Conservation (phyloP, 306 rosid genomes). For the Morella rubra region DNA sequence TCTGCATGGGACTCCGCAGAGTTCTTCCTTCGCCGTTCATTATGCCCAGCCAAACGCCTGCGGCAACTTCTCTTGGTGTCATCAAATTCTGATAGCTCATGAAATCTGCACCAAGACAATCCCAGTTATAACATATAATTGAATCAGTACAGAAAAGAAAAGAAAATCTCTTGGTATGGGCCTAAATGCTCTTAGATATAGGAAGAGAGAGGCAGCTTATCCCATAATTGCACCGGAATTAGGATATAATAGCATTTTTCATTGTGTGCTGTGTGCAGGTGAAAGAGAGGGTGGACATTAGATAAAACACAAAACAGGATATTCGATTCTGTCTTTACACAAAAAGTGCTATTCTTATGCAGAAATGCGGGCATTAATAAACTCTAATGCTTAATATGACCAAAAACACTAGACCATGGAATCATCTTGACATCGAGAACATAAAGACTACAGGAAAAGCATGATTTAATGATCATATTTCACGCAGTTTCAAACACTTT, state of each 20-base stretch:
- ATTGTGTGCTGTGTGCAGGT: neutral
- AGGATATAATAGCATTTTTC: neutral
- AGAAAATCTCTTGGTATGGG: neutral
- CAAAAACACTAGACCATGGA: neutral
- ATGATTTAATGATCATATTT: neutral
- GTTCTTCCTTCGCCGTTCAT: conserved; percentile 64
- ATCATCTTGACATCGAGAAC: neutral
- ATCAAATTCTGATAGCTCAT: conserved; percentile 63
- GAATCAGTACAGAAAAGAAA: neutral
- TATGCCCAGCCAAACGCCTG: conserved; percentile 72
- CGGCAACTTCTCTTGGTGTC: conserved; percentile 69
- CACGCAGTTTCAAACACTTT: neutral
- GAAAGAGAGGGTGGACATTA: neutral
- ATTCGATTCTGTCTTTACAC: neutral
- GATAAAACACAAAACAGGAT: neutral
- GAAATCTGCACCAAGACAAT: conserved; percentile 48
- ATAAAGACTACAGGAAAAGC: neutral
- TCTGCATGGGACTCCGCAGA: conserved; percentile 45
- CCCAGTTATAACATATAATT: neutral
- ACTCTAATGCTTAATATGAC: neutral
- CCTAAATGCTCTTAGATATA: neutral
- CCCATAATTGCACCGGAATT: neutral
- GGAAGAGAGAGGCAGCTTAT: neutral
- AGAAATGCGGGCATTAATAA: neutral
- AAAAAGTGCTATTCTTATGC: neutral